phyloP scores from a whole-genome alignment of 2,329 filamentous ascomycete genomes.

The Pleomassaria siparia region DNA sequence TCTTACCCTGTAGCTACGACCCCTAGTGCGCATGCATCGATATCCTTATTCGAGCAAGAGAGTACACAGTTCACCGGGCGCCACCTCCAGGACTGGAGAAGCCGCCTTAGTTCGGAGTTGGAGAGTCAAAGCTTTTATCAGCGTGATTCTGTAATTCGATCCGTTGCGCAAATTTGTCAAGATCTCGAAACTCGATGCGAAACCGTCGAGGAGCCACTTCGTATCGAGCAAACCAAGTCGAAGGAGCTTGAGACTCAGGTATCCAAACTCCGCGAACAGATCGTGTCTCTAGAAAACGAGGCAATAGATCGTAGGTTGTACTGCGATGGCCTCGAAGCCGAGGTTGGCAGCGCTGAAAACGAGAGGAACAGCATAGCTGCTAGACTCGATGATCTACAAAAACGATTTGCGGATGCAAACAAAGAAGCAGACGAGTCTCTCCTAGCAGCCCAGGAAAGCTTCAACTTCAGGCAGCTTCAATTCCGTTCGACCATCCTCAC shows the following conservation, averaged over 20 bases:
- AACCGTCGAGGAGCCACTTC: slow-evolving; percentile 57
- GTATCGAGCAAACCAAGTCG: slow-evolving; percentile 45
- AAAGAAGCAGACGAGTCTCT: slow-evolving; percentile 33
- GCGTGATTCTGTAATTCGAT: slow-evolving; percentile 50
- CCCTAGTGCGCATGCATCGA: slow-evolving; percentile 2
- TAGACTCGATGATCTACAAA: slow-evolving; percentile 35
- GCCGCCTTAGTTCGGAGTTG: slow-evolving; percentile 48
- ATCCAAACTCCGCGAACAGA: slow-evolving; percentile 36
- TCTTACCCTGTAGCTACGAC: slow-evolving; percentile 21
- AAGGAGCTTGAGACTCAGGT: slow-evolving; percentile 35
- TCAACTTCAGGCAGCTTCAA: slow-evolving; percentile 41
- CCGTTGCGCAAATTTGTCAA: slow-evolving; percentile 56
- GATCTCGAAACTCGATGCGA: slow-evolving; percentile 60
- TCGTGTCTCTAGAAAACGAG: slow-evolving; percentile 35
- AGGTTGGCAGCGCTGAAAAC: slow-evolving; percentile 42
- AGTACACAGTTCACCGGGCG: slow-evolving; percentile 39
- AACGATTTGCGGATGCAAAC: slow-evolving; percentile 42
- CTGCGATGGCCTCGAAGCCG: slow-evolving; percentile 43
- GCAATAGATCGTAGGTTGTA: slow-evolving; percentile 25
- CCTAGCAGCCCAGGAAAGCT: slow-evolving; percentile 20
- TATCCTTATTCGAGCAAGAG: slow-evolving; percentile 42
- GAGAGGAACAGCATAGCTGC: slow-evolving; percentile 42
- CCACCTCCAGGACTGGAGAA: slow-evolving; percentile 52
- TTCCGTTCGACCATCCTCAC: slow-evolving; percentile 29
- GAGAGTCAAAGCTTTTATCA: slow-evolving; percentile 42